Percentiles rank a stretch among this genome's conserved stretches.
Conservation (phyloP, 495 filamentous ascomycete species). For the Xylaria longipes region DNA sequence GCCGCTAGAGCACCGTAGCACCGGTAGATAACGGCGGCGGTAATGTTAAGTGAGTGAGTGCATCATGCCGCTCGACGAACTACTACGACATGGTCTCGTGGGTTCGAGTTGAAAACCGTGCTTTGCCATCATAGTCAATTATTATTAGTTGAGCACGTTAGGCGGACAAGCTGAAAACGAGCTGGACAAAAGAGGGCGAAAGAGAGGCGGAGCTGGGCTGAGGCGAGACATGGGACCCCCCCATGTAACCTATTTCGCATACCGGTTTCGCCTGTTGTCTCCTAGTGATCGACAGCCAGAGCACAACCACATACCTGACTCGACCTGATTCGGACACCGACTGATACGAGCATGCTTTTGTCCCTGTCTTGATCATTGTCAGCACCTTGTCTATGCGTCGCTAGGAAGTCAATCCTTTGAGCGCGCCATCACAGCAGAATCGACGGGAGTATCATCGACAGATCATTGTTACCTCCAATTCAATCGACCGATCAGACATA, state of each 20-base stretch:
- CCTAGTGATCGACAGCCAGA: slow-evolving; percentile 1
- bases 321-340: slow-evolving; percentile 23
- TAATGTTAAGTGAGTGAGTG: no score
- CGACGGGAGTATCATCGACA: not conserved
- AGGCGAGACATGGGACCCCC: slow-evolving; percentile 11
- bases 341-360: slow-evolving; percentile 19
- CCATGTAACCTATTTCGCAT: slow-evolving; percentile 25
- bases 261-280: slow-evolving; percentile 6
- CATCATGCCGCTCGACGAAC: slow-evolving; percentile 13
- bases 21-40: slow-evolving; percentile 21
- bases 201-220: slow-evolving; percentile 24
- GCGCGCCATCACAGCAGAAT: not conserved
- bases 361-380: not conserved
- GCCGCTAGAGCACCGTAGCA: slow-evolving; percentile 8
- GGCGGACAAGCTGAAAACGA: slow-evolving; percentile 23
- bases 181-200: slow-evolving; percentile 14
- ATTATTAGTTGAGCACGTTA: not conserved
- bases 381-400: not conserved
- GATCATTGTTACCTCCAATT: not conserved
- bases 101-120: not conserved
- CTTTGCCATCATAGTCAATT: not conserved
- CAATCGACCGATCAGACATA: slow-evolving; percentile 1
- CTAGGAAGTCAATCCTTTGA: not conserved
- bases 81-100: slow-evolving; percentile 6
- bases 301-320: not conserved